Conservation (phyloP, 1,284 basidiomycete genomes). For the Ustilago cynodontis region DNA sequence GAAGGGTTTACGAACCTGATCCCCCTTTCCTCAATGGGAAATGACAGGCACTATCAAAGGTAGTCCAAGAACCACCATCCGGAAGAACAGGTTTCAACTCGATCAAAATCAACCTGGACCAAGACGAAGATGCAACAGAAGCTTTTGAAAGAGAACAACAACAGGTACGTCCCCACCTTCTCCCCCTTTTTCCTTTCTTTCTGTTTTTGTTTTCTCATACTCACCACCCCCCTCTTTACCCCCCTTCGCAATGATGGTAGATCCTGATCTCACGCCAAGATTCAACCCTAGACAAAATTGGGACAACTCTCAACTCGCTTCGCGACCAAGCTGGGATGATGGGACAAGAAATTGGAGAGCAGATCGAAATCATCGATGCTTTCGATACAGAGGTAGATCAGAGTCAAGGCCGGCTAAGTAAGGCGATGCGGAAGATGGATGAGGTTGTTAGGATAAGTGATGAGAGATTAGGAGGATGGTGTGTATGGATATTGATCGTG, state of each 20-base stretch:
- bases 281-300: constrained; percentile 64
- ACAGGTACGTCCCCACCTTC: constrained; percentile 48
- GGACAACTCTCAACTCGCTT: constrained; percentile 56
- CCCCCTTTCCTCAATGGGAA: too few species aligned
- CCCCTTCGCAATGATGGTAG: constrained; percentile 12
- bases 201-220: neutral
- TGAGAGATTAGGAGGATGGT: constrained; percentile 67
- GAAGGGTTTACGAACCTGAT: too few species aligned
- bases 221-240: neutral
- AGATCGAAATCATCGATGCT: constrained; percentile 64
- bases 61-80: constrained; percentile 21
- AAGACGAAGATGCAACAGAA: constrained; percentile 54
- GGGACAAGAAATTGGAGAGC: constrained; percentile 66
- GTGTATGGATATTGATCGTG: constrained; percentile 67
- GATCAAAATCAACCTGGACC: constrained; percentile 44
- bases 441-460: constrained; percentile 60
- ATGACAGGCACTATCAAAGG: constrained; percentile 37
- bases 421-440: constrained; percentile 67
- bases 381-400: constrained; percentile 65
- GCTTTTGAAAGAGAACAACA: constrained; percentile 67
- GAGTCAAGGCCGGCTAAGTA: constrained; percentile 55
- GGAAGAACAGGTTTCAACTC: constrained; percentile 25
- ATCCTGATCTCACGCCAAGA: constrained; percentile 64
- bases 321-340: constrained; percentile 64
- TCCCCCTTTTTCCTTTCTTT: neutral